Conservation (phyloP, 352 stramenopile species). For the Globisporangium ultimum region DNA sequence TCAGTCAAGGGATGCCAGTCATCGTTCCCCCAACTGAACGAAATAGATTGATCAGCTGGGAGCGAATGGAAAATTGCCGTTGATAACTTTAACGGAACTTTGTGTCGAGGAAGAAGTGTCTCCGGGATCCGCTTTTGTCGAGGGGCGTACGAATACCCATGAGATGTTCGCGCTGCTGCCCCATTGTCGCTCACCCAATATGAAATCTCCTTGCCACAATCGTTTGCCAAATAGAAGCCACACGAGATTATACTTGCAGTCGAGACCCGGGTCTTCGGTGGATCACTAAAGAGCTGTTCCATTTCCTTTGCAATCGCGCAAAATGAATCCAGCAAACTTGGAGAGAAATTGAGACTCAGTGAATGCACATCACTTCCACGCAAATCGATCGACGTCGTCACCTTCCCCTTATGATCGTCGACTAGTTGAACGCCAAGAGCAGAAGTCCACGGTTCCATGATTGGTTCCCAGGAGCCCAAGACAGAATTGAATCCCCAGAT, state of each 20-base stretch:
- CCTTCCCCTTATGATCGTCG: constrained; percentile 41
- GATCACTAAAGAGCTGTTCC: constrained; percentile 26
- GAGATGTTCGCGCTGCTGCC: constrained; percentile 28
- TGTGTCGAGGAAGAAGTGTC: constrained; percentile 41
- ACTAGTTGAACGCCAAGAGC: constrained; percentile 29
- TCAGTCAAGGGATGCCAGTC: constrained; percentile 74
- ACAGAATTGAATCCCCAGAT: constrained; percentile 77
- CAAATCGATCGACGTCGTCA: constrained; percentile 48
- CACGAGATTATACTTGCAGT: constrained; percentile 73
- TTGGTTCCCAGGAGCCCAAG: constrained; percentile 74
- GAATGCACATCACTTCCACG: constrained; percentile 50
- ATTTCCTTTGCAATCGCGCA: constrained; percentile 62
- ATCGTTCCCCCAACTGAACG: constrained; percentile 68
- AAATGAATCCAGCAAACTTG: constrained; percentile 56
- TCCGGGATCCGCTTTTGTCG: constrained; percentile 40
- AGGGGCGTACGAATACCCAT: constrained; percentile 58
- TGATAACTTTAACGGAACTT: constrained; percentile 68
- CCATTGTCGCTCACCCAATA: constrained; percentile 64
- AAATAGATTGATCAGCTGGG: constrained; percentile 68
- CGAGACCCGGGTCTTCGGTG: constrained; percentile 25
- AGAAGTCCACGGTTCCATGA: constrained; percentile 79
- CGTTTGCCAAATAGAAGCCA: constrained; percentile 78
- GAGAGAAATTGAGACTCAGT: constrained; percentile 71
- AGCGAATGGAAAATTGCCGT: constrained; percentile 65
- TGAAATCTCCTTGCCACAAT: constrained; percentile 50